Evolutionary conservation across 2,329 filamentous ascomycete genomes (phyloP).

Genomic region (Ascochyta fabae): DNA sequence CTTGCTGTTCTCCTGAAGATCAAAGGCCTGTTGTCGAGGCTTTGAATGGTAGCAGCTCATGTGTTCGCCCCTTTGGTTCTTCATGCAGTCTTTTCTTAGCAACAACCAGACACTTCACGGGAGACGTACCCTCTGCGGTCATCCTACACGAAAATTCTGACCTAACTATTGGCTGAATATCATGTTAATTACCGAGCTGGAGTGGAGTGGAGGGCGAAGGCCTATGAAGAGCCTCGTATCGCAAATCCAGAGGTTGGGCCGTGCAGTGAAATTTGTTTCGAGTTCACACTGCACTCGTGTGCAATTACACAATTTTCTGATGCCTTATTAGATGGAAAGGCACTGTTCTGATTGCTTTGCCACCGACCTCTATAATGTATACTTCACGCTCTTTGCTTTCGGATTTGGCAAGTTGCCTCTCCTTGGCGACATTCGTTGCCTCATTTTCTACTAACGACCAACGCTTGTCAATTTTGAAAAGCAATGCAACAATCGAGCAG

Average conservation of each 20-base stretch:
- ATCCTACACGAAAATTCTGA: no score
- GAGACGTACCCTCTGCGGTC: no score
- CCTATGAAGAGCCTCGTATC: not conserved
- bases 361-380: constrained; percentile 9
- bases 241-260: not conserved
- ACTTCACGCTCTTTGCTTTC: constrained; percentile 10
- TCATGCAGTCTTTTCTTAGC: no score
- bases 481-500: constrained; percentile 20
- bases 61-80: no score
- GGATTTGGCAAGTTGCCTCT: not conserved
- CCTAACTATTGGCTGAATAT: no score
- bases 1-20: no score
- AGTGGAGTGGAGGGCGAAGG: no score
- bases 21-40: no score
- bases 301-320: not conserved
- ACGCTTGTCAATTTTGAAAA: constrained; percentile 6
- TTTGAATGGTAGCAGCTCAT: no score
- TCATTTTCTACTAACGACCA: constrained; percentile 12
- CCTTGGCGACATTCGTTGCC: constrained; percentile 14
- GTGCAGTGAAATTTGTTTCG: constrained; percentile 1
- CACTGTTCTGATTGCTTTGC: not conserved
- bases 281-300: not conserved
- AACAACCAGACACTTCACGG: no score
- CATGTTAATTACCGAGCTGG: no score
- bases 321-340: constrained; percentile 2